These are phyloP conservation scores for Colletotrichum lentis DNA, from an alignment of 2,329 filamentous ascomycete genomes.

Conservation along the genomic window DNA sequence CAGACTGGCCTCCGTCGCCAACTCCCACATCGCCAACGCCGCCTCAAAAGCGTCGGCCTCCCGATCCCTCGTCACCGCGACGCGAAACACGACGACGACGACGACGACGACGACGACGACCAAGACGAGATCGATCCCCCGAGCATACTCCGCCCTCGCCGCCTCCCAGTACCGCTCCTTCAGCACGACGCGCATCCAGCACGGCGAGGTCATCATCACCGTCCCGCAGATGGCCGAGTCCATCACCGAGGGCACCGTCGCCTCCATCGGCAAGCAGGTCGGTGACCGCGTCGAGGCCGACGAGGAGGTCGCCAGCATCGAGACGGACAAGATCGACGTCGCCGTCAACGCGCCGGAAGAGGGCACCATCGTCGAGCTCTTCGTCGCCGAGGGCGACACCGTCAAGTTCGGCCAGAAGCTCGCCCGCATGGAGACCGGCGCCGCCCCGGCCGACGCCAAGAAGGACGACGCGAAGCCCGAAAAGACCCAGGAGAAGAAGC, in stretches of 20 bases:
- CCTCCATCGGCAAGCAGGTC: slow-evolving; percentile 43
- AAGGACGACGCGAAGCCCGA: slow-evolving; percentile 40
- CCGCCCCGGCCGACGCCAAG: slow-evolving; percentile 20
- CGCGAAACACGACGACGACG: background rate
- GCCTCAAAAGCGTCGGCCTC: slow-evolving; percentile 21
- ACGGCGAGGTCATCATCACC: slow-evolving; percentile 39
- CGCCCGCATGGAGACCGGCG: slow-evolving; percentile 44
- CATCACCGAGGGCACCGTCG: slow-evolving; percentile 45
- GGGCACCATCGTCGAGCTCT: slow-evolving; percentile 44
- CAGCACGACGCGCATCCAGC: slow-evolving; percentile 33
- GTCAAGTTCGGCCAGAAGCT: slow-evolving; percentile 47
- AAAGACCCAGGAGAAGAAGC: slow-evolving; percentile 20
- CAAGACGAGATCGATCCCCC: slow-evolving; percentile 11
- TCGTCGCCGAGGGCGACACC: slow-evolving; percentile 46
- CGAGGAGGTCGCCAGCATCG: slow-evolving; percentile 47
- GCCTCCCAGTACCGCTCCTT: slow-evolving; percentile 35
- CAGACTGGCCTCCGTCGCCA: slow-evolving; percentile 24
- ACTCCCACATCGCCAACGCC: slow-evolving; percentile 23
- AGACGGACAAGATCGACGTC: slow-evolving; percentile 48
- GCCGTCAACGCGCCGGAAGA: slow-evolving; percentile 43
- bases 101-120: background rate
- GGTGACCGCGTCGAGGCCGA: slow-evolving; percentile 45
- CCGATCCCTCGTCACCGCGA: slow-evolving; percentile 11
- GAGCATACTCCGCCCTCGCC: slow-evolving; percentile 16
- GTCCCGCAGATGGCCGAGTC: slow-evolving; percentile 48